A percentile compares a stretch with the other conserved stretches of the same genome.
Conservation (phyloP, 1,139 yeast genomes). For the Nakaseomyces glabratus region DNA sequence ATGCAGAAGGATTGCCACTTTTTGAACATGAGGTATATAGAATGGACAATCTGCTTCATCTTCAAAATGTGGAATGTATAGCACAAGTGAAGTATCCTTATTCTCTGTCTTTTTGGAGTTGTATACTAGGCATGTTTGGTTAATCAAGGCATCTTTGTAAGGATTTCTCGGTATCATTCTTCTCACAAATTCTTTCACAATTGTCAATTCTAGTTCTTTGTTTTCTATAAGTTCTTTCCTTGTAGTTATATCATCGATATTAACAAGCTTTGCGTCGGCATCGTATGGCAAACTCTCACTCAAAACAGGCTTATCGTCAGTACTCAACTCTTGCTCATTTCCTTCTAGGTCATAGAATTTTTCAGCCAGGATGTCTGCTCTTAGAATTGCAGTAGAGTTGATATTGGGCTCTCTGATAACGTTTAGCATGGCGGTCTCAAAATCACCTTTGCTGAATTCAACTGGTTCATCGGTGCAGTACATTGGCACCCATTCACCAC, state of each 20-base stretch:
- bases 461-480: slow-evolving; percentile 29
- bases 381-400: slow-evolving; percentile 79
- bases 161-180: slow-evolving; percentile 87
- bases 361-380: slow-evolving; percentile 66
- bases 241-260: slow-evolving; percentile 48
- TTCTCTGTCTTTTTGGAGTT: slow-evolving; percentile 23
- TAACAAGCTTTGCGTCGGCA: slow-evolving; percentile 26
- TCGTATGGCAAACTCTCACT: slow-evolving; percentile 13
- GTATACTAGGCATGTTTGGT: slow-evolving; percentile 69
- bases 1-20: slow-evolving; percentile 64
- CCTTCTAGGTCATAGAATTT: slow-evolving; percentile 1
- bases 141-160: slow-evolving; percentile 68
- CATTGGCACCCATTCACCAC: slow-evolving; percentile 58
- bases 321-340: slow-evolving; percentile 1
- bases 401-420: slow-evolving; percentile 80
- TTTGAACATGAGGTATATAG: slow-evolving; percentile 74
- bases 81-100: slow-evolving; percentile 44
- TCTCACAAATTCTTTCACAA: slow-evolving; percentile 48
- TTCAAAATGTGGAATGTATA: slow-evolving; percentile 67
- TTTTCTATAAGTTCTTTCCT: slow-evolving; percentile 13
- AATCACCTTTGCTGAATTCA: slow-evolving; percentile 41
- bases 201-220: slow-evolving; percentile 14
- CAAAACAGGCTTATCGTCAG: background rate
- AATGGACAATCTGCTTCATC: slow-evolving; percentile 64
- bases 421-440: slow-evolving; percentile 69